phyloP scores from a whole-genome alignment of 345 rosid species.

The Arabidopsis arenosa region DNA sequence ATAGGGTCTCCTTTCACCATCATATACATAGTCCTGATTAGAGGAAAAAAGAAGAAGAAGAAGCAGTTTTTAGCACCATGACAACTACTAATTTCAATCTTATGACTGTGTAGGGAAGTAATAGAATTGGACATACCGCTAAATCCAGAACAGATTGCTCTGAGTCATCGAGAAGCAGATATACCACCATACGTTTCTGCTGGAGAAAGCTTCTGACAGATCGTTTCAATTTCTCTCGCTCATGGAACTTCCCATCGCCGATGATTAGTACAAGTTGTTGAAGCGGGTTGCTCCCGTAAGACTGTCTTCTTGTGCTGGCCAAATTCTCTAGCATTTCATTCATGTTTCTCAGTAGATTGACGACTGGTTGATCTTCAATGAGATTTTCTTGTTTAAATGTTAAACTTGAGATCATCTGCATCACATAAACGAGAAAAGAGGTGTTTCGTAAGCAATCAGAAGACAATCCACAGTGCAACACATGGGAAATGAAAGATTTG shows the following conservation, averaged over 20 bases:
- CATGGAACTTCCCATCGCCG: conserved; percentile 91
- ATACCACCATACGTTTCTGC: conserved; percentile 91
- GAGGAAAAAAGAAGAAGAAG: not conserved
- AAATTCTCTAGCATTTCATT: conserved; percentile 73
- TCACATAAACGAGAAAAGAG: conserved; percentile 23
- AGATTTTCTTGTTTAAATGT: conserved; percentile 92
- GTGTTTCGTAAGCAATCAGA: conserved; percentile 8
- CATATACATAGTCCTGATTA: conserved; percentile 61
- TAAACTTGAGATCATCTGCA: conserved; percentile 83
- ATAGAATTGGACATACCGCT: conserved; percentile 50
- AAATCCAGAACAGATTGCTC: conserved; percentile 74
- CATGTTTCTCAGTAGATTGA: conserved; percentile 70
- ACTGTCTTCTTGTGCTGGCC: conserved; percentile 68
- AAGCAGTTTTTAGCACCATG: not conserved
- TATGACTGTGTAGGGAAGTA: not conserved
- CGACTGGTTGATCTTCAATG: conserved; percentile 77
- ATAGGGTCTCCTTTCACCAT: conserved; percentile 45
- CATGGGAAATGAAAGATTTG: not conserved
- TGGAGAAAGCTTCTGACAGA: conserved; percentile 75
- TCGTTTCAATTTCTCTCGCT: conserved; percentile 73
- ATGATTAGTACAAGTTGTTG: conserved; percentile 95
- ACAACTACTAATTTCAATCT: conserved; percentile 9
- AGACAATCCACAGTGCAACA: not conserved
- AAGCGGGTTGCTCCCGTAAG: conserved; percentile 93
- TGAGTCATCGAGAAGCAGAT: conserved; percentile 73